A percentile compares a stretch with the other conserved stretches of the same genome.
Evolutionary conservation across 257 asterid species (phyloP).

Genomic region (Scutellaria barbata): DNA sequence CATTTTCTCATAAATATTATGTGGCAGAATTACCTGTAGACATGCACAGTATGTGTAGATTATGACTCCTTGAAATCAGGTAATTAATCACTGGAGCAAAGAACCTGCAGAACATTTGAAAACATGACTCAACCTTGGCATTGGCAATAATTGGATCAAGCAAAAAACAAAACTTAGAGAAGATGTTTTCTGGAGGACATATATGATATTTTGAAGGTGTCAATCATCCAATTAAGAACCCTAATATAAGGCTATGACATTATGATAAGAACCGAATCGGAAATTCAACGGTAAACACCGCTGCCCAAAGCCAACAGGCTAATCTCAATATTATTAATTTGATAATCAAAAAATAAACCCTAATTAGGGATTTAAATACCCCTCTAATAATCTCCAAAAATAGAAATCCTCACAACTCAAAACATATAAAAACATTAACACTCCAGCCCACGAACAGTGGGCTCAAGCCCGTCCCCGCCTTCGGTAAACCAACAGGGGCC

Average conservation of each 20-base stretch:
- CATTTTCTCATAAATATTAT: constrained; percentile 13
- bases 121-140: not conserved
- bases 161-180: not conserved
- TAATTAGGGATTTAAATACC: not conserved
- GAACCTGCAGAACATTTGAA: constrained; percentile 63
- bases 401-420: no score
- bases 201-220: constrained; percentile 7
- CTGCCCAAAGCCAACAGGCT: not conserved
- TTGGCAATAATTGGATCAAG: constrained; percentile 23
- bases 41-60: constrained; percentile 72
- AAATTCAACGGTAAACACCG: not conserved
- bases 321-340: not conserved
- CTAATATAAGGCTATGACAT: not conserved
- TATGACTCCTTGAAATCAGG: constrained; percentile 64
- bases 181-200: not conserved
- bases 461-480: no score
- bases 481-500: no score
- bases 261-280: no score
- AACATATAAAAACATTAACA: no score
- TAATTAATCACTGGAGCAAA: constrained; percentile 80
- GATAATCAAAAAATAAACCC: not conserved
- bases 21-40: constrained; percentile 68
- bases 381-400: not conserved
- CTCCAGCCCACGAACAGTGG: no score
- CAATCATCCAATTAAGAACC: not conserved